These are phyloP conservation scores for Erigeron canadensis DNA, from an alignment of 129 eudicot species.

Conservation along the genomic window DNA sequence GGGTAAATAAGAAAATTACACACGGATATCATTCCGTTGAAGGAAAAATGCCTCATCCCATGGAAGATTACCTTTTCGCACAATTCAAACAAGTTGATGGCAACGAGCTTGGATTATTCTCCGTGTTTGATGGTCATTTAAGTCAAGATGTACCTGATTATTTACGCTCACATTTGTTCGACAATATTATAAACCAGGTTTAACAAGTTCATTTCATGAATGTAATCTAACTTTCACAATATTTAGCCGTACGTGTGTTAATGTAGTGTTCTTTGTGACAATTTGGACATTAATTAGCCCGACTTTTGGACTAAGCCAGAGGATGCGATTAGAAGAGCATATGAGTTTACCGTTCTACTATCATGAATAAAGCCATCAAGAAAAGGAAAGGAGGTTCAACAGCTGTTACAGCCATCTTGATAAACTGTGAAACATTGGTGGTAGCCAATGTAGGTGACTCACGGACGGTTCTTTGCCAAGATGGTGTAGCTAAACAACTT, in stretches of 20 bases:
- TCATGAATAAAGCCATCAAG: constrained; percentile 59
- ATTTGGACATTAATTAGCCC: constrained; percentile 33
- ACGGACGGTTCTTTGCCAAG: constrained; percentile 72
- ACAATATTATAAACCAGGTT: constrained; percentile 79
- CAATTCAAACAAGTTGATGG: constrained; percentile 72
- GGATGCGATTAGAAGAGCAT: constrained; percentile 70
- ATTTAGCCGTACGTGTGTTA: neutral
- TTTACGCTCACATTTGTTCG: constrained; percentile 64
- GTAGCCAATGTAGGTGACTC: constrained; percentile 95
- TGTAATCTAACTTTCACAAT: too few relatives aligned
- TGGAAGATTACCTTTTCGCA: constrained; percentile 84
- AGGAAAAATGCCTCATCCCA: constrained; percentile 70
- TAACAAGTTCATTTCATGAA: neutral
- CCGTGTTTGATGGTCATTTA: constrained; percentile 81
- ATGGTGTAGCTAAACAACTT: constrained; percentile 79
- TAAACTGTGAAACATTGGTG: constrained; percentile 67
- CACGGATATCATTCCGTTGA: constrained; percentile 80
- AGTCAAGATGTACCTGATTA: constrained; percentile 79
- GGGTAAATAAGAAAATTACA: constrained; percentile 47
- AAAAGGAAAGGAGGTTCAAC: constrained; percentile 87
- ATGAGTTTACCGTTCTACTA: constrained; percentile 53
- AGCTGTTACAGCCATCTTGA: constrained; percentile 78
- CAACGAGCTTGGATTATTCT: constrained; percentile 86
- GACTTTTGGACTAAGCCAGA: constrained; percentile 74
- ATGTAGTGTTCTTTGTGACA: neutral